Evolutionary conservation across 139 green algal genomes (phyloP).

Genomic region (Closterium sp.): DNA sequence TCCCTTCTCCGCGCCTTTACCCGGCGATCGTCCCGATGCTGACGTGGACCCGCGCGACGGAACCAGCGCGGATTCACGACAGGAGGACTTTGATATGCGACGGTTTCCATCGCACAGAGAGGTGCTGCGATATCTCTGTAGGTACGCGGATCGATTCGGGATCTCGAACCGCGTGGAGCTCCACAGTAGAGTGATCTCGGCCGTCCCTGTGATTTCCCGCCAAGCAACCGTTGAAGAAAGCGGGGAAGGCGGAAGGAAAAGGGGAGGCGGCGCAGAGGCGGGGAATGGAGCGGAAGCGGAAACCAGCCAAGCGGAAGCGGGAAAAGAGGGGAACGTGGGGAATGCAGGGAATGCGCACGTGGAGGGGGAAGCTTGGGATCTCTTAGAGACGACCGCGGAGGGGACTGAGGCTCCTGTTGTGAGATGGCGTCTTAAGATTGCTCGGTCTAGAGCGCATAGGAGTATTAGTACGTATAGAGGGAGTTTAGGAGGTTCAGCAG

Average conservation of each 20-base stretch:
- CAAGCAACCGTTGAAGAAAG: not conserved
- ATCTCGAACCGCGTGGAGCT: not conserved
- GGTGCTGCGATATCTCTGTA: not conserved
- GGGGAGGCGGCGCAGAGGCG: not conserved
- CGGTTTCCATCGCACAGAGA: slow-evolving; percentile 1
- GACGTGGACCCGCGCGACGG: not conserved
- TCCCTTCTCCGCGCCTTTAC: slow-evolving; percentile 55
- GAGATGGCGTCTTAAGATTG: not conserved
- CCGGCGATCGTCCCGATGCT: not conserved
- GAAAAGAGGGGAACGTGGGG: too few relatives aligned
- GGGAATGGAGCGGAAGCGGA: not conserved
- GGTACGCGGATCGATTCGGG: not conserved
- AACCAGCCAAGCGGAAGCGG: too few relatives aligned
- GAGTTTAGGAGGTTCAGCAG: not conserved
- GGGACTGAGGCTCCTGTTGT: not conserved
- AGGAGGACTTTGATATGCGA: not conserved
- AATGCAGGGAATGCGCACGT: too few relatives aligned
- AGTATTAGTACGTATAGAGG: not conserved
- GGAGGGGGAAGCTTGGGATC: not conserved
- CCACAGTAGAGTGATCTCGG: not conserved
- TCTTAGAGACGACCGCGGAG: not conserved
- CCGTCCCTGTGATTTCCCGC: not conserved
- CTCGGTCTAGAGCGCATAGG: not conserved
- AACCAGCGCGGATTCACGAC: not conserved
- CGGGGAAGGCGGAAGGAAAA: not conserved